These are phyloP conservation scores for Glycine latifolia DNA, from an alignment of 306 rosid genomes.

Conservation along the genomic window DNA sequence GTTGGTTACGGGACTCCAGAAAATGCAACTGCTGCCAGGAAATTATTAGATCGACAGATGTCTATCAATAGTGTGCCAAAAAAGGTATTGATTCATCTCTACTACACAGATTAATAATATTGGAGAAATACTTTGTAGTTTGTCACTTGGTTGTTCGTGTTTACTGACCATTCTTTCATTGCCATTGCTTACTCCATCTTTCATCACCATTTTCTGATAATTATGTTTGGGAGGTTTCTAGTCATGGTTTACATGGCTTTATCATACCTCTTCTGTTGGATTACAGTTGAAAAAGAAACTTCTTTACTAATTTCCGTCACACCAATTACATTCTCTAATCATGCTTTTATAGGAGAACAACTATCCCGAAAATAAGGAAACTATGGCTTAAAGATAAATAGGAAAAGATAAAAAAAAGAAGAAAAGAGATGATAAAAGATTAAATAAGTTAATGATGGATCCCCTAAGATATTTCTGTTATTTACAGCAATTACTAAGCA, in stretches of 20 bases:
- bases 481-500: neutral
- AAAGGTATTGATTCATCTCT: conserved; percentile 68
- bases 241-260: neutral
- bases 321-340: no score
- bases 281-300: no score
- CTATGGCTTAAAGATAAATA: no score
- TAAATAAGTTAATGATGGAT: no score
- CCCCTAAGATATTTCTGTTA: no score
- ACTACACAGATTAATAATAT: conserved; percentile 21
- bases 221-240: conserved; percentile 6
- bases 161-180: conserved; percentile 41
- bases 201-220: conserved; percentile 24
- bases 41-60: conserved; percentile 96
- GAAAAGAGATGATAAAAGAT: no score
- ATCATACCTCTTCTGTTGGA: neutral
- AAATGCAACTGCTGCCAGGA: conserved; percentile 98
- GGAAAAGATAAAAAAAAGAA: no score
- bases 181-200: conserved; percentile 26
- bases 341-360: no score
- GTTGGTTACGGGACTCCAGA: conserved; percentile 99
- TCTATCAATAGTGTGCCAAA: conserved; percentile 96
- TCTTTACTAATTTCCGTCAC: no score
- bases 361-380: no score
- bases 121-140: neutral
- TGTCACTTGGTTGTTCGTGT: conserved; percentile 30